Percentiles rank a stretch among this genome's conserved stretches.
phyloP scores from a whole-genome alignment of 2,329 filamentous ascomycete species.

The Aspergillus candidus region DNA sequence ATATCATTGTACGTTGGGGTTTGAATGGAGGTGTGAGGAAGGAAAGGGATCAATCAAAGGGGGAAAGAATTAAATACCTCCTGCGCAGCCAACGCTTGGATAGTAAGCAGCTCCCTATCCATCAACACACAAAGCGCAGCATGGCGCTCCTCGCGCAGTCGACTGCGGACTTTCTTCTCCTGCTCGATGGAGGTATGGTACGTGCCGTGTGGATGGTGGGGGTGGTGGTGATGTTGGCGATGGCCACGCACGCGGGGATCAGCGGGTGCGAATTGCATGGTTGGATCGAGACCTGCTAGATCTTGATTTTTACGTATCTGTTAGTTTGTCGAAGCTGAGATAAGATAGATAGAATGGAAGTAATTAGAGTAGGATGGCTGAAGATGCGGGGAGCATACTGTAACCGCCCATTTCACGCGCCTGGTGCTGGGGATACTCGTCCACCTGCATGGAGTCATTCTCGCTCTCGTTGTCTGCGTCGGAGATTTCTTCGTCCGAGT shows the following conservation, averaged over 20 bases:
- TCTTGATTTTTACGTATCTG: too few species aligned
- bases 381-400: neutral
- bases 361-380: too few species aligned
- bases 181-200: conserved; percentile 15
- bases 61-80: conserved; percentile 23
- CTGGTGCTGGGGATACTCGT: conserved; percentile 8
- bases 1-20: neutral
- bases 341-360: too few species aligned
- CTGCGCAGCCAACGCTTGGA: conserved; percentile 34
- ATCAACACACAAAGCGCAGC: conserved; percentile 33
- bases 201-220: conserved; percentile 2
- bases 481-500: neutral
- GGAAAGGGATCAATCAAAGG: neutral
- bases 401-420: neutral
- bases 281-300: too few species aligned
- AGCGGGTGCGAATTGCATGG: too few species aligned
- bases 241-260: too few species aligned
- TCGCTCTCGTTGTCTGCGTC: conserved; percentile 13
- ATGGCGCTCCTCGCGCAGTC: conserved; percentile 30
- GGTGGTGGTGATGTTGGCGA: conserved; percentile 1
- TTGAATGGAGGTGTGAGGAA: neutral
- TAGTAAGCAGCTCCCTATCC: conserved; percentile 35
- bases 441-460: conserved; percentile 21
- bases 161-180: conserved; percentile 19
- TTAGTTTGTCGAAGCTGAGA: too few species aligned